Percentiles rank a stretch among this genome's conserved stretches.
Evolutionary conservation across 179 eudicot genomes (phyloP).

Genomic region (Vitellaria paradoxa): DNA sequence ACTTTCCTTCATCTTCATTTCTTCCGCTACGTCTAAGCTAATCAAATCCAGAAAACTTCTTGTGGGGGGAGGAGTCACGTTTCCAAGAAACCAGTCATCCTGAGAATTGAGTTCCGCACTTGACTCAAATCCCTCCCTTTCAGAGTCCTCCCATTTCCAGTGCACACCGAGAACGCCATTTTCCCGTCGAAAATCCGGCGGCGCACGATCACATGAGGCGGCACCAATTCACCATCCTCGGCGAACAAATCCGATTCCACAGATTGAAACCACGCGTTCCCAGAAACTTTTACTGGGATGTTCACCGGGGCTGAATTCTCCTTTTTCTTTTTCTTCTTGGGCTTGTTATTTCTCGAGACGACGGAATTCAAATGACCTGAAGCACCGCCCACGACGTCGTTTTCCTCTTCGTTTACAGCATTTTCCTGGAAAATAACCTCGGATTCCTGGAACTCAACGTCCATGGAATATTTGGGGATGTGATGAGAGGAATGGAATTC

Average conservation of each 20-base stretch:
- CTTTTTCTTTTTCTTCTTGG: conserved; percentile 22
- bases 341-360: background rate
- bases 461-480: conserved; percentile 22
- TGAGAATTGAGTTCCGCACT: conserved; percentile 50
- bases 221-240: conserved; percentile 28
- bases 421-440: conserved; percentile 42
- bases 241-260: conserved; percentile 22
- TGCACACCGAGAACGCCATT: conserved; percentile 38
- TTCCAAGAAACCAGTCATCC: conserved; percentile 56
- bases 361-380: background rate
- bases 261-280: conserved; percentile 13
- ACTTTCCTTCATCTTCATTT: background rate
- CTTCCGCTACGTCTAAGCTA: background rate
- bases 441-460: conserved; percentile 50
- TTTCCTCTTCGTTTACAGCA: background rate
- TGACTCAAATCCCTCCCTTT: conserved; percentile 51
- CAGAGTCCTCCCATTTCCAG: conserved; percentile 41
- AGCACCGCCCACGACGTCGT: background rate
- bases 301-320: conserved; percentile 24
- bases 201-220: conserved; percentile 46
- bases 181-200: conserved; percentile 35
- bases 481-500: too few relatives aligned
- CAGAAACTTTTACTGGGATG: conserved; percentile 27
- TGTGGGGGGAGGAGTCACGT: conserved; percentile 12
- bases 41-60: background rate